Evolutionary conservation across 1,284 basidiomycete species (phyloP), one percentile per base, ranked within the genome.

Genomic region (Macrocystidia cucumis): DNA sequence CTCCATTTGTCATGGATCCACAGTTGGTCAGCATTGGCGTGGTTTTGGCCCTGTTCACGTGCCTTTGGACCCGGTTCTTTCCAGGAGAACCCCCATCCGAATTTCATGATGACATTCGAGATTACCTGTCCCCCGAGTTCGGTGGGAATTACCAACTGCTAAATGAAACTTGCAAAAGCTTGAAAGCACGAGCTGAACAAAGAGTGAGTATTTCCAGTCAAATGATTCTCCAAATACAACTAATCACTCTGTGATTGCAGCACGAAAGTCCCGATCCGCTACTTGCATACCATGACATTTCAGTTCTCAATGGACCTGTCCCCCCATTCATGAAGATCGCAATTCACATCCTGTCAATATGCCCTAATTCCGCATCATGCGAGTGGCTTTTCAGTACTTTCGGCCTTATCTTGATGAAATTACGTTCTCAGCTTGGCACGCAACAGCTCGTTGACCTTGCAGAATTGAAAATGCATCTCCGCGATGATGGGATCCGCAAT

Each of bases 351-450:
- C 38, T 53, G 5, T 41, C 41, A 8, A 44, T 54, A n/a, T 39
- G 39, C 14, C 47, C 48, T 11, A 55, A 53, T 36, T 57, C 49
- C 12, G 51, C 52, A 23, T 55, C 49, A 28, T 54, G 50, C 26
- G 47, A 55, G 34, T 27, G 48, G 4, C 44, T 58, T 5, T 56
- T 55, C 42, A 59, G 57, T 38, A 21, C 44, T 3, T 55, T 56
- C 43, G 52, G 57, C 1, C 41, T 32, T 21, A 54, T 42, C 4
- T 40, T 57, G 5, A 56, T 54, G 3, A 50, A 51, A 26, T 43
- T 49, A 16, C 44, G 48, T 4, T 36, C 23, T 29, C 24, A 30
- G 11, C 34, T 45, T 13, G n/a, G 30, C 3, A 38, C 6, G 9
- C 17, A 32, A 18, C 18, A 39, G 25, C 45, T 37, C 23, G 42